Base-by-base conservation (phyloP, 2,329 filamentous ascomycete species). In the Aspergillus fischeri region DNA sequence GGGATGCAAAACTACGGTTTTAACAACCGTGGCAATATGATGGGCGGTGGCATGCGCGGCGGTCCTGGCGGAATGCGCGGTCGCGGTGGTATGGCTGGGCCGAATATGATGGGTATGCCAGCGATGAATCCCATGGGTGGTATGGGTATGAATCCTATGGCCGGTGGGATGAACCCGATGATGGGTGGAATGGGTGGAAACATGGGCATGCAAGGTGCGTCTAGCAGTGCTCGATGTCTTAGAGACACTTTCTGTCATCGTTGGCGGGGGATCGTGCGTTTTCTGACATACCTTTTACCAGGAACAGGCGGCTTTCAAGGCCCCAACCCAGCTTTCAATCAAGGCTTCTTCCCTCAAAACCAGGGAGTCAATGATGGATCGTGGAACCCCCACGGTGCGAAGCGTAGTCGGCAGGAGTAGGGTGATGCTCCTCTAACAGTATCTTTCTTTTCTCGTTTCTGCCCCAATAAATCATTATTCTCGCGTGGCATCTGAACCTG, bases 361-460 rank as follows among this genome's bases (percentile, higher is more conserved):
- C 75, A 76, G 57, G 75, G 70, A 44, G 74, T 75, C 32, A 77
- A 77, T 47, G 80, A 86, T 57, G 86, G 87, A 55, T 86, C 85
- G 74, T 90, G 89, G 80, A 93, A 93, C 67, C 90, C 90, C 5
- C 90, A 93, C 65, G 89, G 89, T 29, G 86, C 87, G 3, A 94
- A 94, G 77, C 82, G 90, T 63, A 87, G 89, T 63, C 83, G 90
- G 61, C 89, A 89, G 59, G 90, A 92, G 65, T 84, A 76, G 69
- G 24, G 58, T 1, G 24, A 53, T 17, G 24, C 49, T 57, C 29
- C 17, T 55, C 21, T n/a, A 49, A 45, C 21, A 20, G 27, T 28
- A 21, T 47, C 50, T 29, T 52, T 20, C 21, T 21, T 45, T 55
- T 55, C 53, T 47, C 20, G 25, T 52, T 29, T 28, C 25, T 58